Conservation (phyloP, 768 basidiomycete species). For the Amanita pseudoporphyria region DNA sequence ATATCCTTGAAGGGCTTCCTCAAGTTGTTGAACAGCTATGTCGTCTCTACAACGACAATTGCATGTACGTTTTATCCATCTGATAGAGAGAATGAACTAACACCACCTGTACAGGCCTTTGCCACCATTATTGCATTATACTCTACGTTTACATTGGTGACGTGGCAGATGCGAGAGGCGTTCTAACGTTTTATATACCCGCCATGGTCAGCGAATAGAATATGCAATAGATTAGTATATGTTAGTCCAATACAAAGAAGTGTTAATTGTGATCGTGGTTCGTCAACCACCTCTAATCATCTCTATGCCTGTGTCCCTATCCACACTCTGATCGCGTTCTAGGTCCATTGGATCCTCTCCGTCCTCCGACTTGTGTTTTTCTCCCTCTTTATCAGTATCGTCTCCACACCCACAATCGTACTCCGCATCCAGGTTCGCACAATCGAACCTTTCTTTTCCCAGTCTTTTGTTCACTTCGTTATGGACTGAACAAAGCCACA, state of each 20-base stretch:
- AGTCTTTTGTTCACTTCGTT: slow-evolving; percentile 85
- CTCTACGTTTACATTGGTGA: slow-evolving; percentile 87
- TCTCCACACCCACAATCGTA: slow-evolving; percentile 97
- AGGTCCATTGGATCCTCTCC: slow-evolving; percentile 33
- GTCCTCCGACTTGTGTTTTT: slow-evolving; percentile 9
- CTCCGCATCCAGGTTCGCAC: slow-evolving; percentile 74
- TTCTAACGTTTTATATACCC: slow-evolving; percentile 84
- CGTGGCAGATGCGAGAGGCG: slow-evolving; percentile 67
- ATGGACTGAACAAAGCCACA: slow-evolving; percentile 87
- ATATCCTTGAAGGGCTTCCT: slow-evolving; percentile 68
- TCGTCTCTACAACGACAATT: slow-evolving; percentile 76
- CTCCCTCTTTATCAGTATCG: slow-evolving; percentile 23
- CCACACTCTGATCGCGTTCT: slow-evolving; percentile 37
- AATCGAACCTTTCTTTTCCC: slow-evolving; percentile 79
- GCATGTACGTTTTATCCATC: slow-evolving; percentile 45
- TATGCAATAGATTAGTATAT: background rate
- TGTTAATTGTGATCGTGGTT: background rate
- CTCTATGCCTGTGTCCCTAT: slow-evolving; percentile 47
- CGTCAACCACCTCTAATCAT: slow-evolving; percentile 57
- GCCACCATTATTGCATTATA: slow-evolving; percentile 75
- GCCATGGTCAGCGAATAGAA: slow-evolving; percentile 53
- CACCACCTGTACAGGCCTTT: slow-evolving; percentile 49
- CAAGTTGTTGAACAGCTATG: slow-evolving; percentile 74
- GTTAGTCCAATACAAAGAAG: background rate
- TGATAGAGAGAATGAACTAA: background rate